These are phyloP conservation scores for Picochlorum sp. DNA, from an alignment of 139 green algal species.

Conservation along the genomic window DNA sequence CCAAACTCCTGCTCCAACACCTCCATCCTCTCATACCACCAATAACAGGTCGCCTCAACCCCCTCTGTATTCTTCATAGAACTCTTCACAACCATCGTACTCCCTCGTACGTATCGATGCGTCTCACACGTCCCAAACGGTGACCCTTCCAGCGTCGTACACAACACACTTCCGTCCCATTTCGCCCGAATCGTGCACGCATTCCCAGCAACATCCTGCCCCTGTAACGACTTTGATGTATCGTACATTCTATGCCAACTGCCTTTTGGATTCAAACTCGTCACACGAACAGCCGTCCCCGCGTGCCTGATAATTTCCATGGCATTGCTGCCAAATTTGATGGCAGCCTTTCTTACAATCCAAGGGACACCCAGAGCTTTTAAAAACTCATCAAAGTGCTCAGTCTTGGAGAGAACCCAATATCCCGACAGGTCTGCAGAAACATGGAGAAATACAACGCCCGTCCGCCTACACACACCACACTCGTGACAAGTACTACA, in stretches of 20 bases:
- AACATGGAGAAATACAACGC: neutral
- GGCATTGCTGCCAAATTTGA: conserved; percentile 17
- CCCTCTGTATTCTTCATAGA: neutral
- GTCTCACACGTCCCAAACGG: conserved; percentile 20
- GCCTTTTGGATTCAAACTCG: conserved; percentile 30
- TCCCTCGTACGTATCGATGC: conserved; percentile 13
- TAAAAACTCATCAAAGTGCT: conserved; percentile 32
- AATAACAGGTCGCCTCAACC: conserved; percentile 15
- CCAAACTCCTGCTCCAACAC: conserved; percentile 11
- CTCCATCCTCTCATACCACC: conserved; percentile 30
- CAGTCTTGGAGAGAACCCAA: conserved; percentile 20
- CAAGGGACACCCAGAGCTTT: conserved; percentile 27
- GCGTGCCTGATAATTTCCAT: conserved; percentile 21
- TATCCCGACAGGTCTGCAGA: conserved; percentile 30
- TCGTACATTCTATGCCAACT: conserved; percentile 24
- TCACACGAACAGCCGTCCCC: conserved; percentile 17
- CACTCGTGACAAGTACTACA: too few species aligned
- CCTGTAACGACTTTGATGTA: conserved; percentile 3
- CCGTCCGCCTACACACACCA: too few species aligned
- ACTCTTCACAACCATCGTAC: conserved; percentile 27
- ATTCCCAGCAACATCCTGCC: conserved; percentile 20
- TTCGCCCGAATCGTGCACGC: conserved; percentile 12
- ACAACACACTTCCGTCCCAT: conserved; percentile 25
- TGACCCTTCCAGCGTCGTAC: conserved; percentile 18
- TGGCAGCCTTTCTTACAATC: conserved; percentile 23